Evolutionary conservation across 139 green algal genomes (phyloP).

Genomic region (Chlamydomonas sp.): DNA sequence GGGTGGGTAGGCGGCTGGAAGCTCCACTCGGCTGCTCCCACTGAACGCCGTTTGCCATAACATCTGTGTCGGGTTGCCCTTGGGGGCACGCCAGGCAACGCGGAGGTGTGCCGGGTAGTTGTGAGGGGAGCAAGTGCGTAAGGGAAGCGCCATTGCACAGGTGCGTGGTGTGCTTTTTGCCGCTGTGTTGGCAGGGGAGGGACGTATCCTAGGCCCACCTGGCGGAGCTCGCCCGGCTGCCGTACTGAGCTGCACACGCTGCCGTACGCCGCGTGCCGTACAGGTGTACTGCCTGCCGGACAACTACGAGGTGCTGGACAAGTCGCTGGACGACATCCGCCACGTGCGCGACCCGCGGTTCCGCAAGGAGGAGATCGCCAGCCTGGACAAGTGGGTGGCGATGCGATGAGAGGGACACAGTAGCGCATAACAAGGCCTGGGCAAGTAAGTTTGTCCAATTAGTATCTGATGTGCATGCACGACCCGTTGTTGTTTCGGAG

Average conservation of each 20-base stretch:
- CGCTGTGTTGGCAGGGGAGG: not conserved
- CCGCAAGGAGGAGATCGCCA: constrained; percentile 53
- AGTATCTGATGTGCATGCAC: not conserved
- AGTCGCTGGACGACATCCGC: constrained; percentile 93
- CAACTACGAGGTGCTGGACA: constrained; percentile 95
- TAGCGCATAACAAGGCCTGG: not conserved
- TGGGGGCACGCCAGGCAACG: no score
- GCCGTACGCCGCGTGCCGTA: not conserved
- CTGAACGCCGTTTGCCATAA: no score
- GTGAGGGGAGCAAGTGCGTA: not conserved
- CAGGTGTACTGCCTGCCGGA: constrained; percentile 96
- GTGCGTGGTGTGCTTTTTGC: no score
- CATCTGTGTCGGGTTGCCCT: no score
- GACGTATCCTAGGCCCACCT: not conserved
- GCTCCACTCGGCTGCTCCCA: no score
- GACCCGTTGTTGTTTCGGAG: no score
- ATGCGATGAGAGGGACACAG: not conserved
- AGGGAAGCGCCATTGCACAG: not conserved
- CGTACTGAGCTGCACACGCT: not conserved
- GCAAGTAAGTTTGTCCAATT: not conserved
- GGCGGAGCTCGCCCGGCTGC: no score
- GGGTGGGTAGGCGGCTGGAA: not conserved
- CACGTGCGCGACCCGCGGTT: constrained; percentile 91
- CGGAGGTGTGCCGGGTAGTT: no score
- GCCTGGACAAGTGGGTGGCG: constrained; percentile 43